Base-by-base conservation (phyloP, 305 asterid genomes). In the Fraxinus latifolia region DNA sequence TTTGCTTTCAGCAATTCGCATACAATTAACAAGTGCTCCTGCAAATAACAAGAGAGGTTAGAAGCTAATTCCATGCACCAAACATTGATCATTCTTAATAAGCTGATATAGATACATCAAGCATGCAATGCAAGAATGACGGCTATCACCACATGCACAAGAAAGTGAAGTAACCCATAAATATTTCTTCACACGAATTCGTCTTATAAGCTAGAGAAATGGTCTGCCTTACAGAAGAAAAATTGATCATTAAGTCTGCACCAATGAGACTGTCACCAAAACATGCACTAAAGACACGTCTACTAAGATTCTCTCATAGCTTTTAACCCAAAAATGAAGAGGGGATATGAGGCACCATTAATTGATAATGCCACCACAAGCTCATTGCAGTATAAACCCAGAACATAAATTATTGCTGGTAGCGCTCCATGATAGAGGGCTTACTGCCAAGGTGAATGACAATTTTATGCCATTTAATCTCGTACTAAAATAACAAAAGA, bases 1-100 rank as follows among this genome's bases (percentile, higher is more conserved):
- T 95, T 95, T 82, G 98, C 98, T 89, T 95, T 95, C 76, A 95
- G 96, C 86, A 95, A 91, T 86, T 95, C 98, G 53, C 98, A 95
- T 29, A 95, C 98, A 88, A 95, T 95, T 86, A 95, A 85, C 84
- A 95, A 89, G 90, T 95, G 99, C 81, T 95, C 99, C 99, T 95
- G 97, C 89, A 83, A 80, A 81, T 53, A 77, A 2, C 87, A 70
- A 81, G 44, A 76, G 53, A 8, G 71, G 77, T 84, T 32, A 5
- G 6, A 50, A 65, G 50, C 67, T 76, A 76, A 81, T 36, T 39
- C 50, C 65, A 74, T 76, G 42, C 19, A 80, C 71, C 55, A 82
- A 76, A 76, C 82, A 74, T 77, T 36, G 65, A 82, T 77, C 29
- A 76, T 78, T 70, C 44, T 42, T 27, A 8, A 21, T 58, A 50